Evolutionary conservation across 2,329 filamentous ascomycete species (phyloP).

Genomic region (Curvularia sp.): DNA sequence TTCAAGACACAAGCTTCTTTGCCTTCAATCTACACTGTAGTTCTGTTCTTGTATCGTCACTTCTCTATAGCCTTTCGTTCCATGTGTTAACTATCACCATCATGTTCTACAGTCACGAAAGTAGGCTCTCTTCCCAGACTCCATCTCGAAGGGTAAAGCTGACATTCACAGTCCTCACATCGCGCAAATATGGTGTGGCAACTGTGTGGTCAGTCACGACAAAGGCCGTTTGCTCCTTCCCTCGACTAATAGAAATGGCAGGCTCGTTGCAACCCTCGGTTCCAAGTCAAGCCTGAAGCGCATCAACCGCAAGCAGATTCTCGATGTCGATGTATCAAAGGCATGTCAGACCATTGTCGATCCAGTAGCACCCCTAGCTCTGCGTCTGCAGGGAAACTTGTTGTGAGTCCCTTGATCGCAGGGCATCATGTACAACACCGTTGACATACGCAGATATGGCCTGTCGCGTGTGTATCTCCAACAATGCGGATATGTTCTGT

Average conservation of each 20-base stretch:
- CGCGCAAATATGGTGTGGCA: constrained; percentile 86
- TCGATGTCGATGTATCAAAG: constrained; percentile 83
- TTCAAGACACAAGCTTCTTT: background rate
- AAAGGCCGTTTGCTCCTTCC: background rate
- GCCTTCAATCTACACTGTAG: constrained; percentile 1
- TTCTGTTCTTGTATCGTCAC: constrained; percentile 10
- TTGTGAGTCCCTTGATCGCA: constrained; percentile 61
- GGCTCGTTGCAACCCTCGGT: constrained; percentile 91
- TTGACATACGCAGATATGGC: constrained; percentile 58
- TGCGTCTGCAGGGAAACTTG: constrained; percentile 87
- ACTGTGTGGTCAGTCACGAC: constrained; percentile 79
- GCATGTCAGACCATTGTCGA: constrained; percentile 89
- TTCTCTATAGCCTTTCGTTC: constrained; percentile 3
- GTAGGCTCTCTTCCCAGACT: constrained; percentile 59
- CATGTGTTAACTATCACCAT: constrained; percentile 33
- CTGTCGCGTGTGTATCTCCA: constrained; percentile 85
- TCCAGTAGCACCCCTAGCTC: constrained; percentile 83
- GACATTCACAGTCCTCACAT: constrained; percentile 71
- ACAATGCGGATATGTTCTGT: constrained; percentile 85
- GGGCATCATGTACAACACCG: background rate
- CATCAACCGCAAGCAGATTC: constrained; percentile 84
- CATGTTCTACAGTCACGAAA: constrained; percentile 98
- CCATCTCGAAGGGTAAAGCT: constrained; percentile 22
- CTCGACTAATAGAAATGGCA: constrained; percentile 53
- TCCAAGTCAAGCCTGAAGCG: constrained; percentile 73